Base-by-base conservation (phyloP, 2,329 filamentous ascomycete genomes). In the Penicillium sp. region DNA sequence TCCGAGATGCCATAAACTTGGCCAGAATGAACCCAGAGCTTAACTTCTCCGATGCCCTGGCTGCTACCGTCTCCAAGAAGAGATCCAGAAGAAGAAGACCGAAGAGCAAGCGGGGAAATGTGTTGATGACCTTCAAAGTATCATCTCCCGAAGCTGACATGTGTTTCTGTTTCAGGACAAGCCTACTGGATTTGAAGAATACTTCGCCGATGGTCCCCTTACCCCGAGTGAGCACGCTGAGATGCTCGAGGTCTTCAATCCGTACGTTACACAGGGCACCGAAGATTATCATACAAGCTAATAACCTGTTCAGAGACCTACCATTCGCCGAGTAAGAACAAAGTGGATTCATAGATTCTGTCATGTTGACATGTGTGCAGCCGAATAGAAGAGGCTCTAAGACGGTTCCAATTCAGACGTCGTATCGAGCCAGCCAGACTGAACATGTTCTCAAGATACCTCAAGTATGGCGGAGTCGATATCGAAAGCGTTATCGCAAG, bases 311-410 rank as follows among this genome's bases (percentile, higher is more conserved):
- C 52, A 53, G 56, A 45, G 49, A 8, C 65, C 74, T 79, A 8
- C 70, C 81, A 1, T 85, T 88, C 58, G 67, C 78, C 33, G 79
- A 84, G 86, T 87, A 76, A 72, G 75, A 58, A 9, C 18, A 4
- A 4, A 4, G n/a, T 2, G 2, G 6, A 15, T 9, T 10, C 6
- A 16, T 2, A 10, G 3, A 42, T 5, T 6, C 18, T 5, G 7
- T 24, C 23, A 9, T 46, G 15, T 51, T 68, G 44, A 67, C 55
- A 29, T 45, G 38, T 2, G 39, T 53, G 6, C 53, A 88, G 87
- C 51, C 90, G 94, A 43, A 90, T 97, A 38, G 87, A 96, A 66
- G 82, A 86, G 24, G 94, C 90, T 43, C 88, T 97, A 49, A 85
- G 91, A 60, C 87, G 90, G 13, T 99, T 87, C 74, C 85, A 88